Evolutionary conservation across 1,139 yeast genomes (phyloP).

Genomic region (Komagataea norvegica): DNA sequence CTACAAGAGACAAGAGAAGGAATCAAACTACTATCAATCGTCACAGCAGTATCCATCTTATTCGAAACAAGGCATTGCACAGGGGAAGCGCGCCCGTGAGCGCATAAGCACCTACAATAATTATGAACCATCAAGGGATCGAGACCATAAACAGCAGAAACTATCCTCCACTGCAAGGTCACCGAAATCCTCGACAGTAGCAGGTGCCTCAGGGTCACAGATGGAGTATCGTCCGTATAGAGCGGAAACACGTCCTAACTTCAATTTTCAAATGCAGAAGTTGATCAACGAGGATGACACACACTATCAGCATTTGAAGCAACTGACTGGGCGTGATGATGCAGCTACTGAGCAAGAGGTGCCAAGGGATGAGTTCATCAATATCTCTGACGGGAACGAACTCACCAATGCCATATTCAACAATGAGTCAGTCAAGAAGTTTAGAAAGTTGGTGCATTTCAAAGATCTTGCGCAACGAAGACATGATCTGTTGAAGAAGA

Average conservation of each 20-base stretch:
- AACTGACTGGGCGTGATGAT: not conserved
- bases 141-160: no score
- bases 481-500: constrained; percentile 7
- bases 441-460: constrained; percentile 5
- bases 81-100: not conserved
- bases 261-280: constrained; percentile 1
- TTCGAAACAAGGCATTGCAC: no score
- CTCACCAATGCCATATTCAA: constrained; percentile 3
- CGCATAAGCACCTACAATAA: not conserved
- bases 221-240: not conserved
- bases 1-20: no score
- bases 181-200: no score
- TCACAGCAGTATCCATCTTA: no score
- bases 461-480: constrained; percentile 4
- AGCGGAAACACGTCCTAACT: not conserved
- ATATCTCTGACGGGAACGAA: constrained; percentile 3
- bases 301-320: constrained; percentile 1
- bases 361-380: not conserved
- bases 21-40: no score
- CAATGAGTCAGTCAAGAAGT: constrained; percentile 6
- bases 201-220: no score
- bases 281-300: constrained; percentile 8
- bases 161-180: no score
- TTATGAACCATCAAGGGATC: not conserved
- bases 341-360: not conserved